Percentiles rank a stretch among this genome's conserved stretches.
phyloP scores from a whole-genome alignment of 1,284 basidiomycete genomes.

The Apiotrichum brassicae region DNA sequence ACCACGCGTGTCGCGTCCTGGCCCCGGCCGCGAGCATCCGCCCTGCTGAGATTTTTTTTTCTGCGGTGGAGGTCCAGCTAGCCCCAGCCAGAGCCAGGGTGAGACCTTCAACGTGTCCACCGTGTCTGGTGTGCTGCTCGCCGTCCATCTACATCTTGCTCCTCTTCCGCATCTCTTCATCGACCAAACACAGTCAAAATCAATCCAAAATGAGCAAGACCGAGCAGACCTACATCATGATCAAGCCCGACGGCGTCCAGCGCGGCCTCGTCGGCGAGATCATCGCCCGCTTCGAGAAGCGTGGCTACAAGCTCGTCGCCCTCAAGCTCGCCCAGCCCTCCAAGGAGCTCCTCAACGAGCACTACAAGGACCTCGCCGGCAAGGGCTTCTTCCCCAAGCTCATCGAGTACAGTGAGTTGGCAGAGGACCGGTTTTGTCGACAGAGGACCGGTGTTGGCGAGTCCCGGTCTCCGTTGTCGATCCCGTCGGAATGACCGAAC shows the following conservation, averaged over 20 bases:
- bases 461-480: not conserved
- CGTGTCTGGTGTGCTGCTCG: no score
- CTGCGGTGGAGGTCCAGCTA: no score
- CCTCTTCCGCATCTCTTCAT: not conserved
- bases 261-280: slow-evolving; percentile 90
- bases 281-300: slow-evolving; percentile 86
- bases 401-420: slow-evolving; percentile 71
- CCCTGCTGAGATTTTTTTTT: no score
- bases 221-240: slow-evolving; percentile 53
- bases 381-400: slow-evolving; percentile 91
- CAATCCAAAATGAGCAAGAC: slow-evolving; percentile 44
- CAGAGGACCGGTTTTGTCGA: no score
- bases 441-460: no score
- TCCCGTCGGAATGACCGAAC: no score
- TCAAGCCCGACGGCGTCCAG: slow-evolving; percentile 91
- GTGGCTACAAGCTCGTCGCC: slow-evolving; percentile 81
- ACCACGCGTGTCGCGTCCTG: no score
- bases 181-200: slow-evolving; percentile 12
- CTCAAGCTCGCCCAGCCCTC: slow-evolving; percentile 75
- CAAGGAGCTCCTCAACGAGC: slow-evolving; percentile 75
- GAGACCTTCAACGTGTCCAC: no score
- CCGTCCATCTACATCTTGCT: no score
- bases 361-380: slow-evolving; percentile 86
- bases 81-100: no score
- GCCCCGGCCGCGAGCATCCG: no score